Conservation (phyloP, 345 rosid genomes). For the Sisymbrium altissimum region DNA sequence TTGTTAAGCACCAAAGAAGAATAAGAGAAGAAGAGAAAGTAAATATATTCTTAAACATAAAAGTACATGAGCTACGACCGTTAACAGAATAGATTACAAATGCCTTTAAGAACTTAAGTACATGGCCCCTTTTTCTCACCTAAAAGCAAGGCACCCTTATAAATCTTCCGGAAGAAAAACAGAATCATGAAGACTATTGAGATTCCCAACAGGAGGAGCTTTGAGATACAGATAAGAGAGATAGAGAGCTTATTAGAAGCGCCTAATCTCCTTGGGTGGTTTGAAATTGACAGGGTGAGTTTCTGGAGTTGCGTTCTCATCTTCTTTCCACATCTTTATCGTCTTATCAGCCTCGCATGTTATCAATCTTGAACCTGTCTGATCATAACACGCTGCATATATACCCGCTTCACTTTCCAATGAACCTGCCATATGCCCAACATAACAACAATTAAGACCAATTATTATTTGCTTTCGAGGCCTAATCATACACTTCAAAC, state of each 20-base stretch:
- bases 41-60: not conserved
- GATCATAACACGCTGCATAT: slow-evolving; percentile 71
- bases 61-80: not conserved
- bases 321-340: slow-evolving; percentile 99
- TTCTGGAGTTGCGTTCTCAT: slow-evolving; percentile 84
- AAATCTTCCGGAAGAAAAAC: not conserved
- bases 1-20: not conserved
- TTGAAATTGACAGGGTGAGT: slow-evolving; percentile 92
- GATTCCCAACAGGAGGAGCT: not conserved
- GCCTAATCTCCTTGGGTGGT: slow-evolving; percentile 96
- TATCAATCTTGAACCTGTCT: slow-evolving; percentile 81
- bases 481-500: not conserved
- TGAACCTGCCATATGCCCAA: slow-evolving; percentile 54
- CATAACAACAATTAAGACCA: not conserved
- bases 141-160: not conserved
- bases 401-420: slow-evolving; percentile 99
- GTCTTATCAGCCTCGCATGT: slow-evolving; percentile 96
- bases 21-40: not conserved
- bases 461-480: not conserved
- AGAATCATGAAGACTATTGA: slow-evolving; percentile 9
- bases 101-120: not conserved
- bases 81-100: not conserved
- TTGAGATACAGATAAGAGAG: not conserved
- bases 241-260: slow-evolving; percentile 45
- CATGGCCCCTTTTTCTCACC: not conserved